phyloP scores from a whole-genome alignment of 2,329 filamentous ascomycete genomes.

The Scytalidium sp. region DNA sequence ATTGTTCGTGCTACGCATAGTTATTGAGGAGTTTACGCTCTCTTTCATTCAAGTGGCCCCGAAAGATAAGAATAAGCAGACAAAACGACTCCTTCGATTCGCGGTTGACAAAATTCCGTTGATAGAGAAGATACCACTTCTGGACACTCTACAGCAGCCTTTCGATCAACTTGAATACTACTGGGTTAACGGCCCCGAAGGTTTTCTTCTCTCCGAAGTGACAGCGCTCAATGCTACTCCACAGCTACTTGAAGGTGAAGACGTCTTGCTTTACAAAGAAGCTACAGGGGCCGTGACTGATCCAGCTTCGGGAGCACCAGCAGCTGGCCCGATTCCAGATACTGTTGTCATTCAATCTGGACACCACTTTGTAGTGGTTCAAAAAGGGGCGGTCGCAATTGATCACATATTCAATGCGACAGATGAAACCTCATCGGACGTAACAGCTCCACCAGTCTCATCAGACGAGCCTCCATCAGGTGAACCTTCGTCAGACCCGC shows the following conservation, averaged over 20 bases:
- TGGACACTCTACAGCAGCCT: neutral
- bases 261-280: too few species aligned
- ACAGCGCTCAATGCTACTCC: neutral
- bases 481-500: too few species aligned
- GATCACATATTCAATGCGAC: slow-evolving; percentile 5
- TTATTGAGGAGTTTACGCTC: too few species aligned
- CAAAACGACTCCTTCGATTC: neutral
- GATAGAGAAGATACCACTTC: neutral
- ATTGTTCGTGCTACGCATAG: neutral
- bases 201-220: too few species aligned
- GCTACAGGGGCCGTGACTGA: neutral
- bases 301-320: too few species aligned
- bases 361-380: slow-evolving; percentile 7
- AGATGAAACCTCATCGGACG: neutral
- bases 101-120: neutral
- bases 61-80: neutral
- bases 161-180: neutral
- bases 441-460: neutral
- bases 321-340: neutral
- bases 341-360: neutral
- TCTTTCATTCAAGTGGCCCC: too few species aligned
- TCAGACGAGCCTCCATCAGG: too few species aligned
- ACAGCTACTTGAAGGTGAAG: neutral
- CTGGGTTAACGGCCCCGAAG: neutral
- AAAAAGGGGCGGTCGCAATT: slow-evolving; percentile 1